These are phyloP conservation scores for Ceratobasidium theobromae DNA, from an alignment of 1,284 basidiomycete genomes.

Conservation along the genomic window DNA sequence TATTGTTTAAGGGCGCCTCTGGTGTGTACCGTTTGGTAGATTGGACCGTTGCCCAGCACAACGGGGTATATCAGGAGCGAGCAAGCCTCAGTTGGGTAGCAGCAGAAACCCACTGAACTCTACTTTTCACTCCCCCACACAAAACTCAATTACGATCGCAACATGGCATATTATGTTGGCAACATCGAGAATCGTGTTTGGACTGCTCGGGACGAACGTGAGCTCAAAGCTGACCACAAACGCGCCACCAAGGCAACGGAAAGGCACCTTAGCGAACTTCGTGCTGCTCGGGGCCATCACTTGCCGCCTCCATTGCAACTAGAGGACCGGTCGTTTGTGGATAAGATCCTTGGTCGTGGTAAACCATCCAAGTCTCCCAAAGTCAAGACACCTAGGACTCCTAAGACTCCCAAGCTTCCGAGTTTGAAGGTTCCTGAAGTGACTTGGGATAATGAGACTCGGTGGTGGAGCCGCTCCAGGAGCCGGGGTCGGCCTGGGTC, in stretches of 20 bases:
- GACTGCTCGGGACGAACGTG: slow-evolving; percentile 18
- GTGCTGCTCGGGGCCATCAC: no score
- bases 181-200: slow-evolving; percentile 5
- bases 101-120: neutral
- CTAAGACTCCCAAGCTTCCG: no score
- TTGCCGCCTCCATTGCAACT: neutral
- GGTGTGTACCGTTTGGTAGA: no score
- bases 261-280: neutral
- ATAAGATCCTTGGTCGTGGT: slow-evolving; percentile 4
- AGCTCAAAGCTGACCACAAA: slow-evolving; percentile 7
- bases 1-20: no score
- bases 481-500: no score
- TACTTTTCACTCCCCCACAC: neutral
- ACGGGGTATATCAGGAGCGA: no score
- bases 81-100: no score
- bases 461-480: slow-evolving; percentile 10
- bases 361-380: neutral
- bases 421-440: no score
- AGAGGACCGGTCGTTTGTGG: neutral
- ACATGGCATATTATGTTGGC: neutral
- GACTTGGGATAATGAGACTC: no score
- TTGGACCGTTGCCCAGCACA: no score
- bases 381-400: no score
- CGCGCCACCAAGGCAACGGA: slow-evolving; percentile 3
- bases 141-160: neutral